These are phyloP conservation scores for Mortierella sp. DNA, from an alignment of 371 early-diverging fungal genomes.

Conservation along the genomic window DNA sequence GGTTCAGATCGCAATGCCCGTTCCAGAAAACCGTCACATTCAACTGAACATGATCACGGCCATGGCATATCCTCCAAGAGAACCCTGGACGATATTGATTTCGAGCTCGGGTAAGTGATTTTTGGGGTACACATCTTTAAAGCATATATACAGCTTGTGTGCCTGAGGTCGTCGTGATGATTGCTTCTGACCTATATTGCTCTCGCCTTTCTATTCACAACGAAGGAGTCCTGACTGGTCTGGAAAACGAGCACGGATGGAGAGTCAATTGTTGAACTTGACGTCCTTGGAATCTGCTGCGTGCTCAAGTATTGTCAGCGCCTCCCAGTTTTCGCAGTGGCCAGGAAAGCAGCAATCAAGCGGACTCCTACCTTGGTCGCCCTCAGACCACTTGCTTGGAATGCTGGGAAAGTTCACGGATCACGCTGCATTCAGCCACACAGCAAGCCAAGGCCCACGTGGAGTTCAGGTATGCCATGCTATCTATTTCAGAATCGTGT, in stretches of 20 bases:
- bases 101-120: not conserved
- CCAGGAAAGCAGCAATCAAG: not conserved
- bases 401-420: conserved; percentile 27
- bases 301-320: conserved; percentile 40
- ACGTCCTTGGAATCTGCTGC: conserved; percentile 25
- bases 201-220: no score
- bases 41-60: not conserved
- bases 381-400: conserved; percentile 17
- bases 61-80: not conserved
- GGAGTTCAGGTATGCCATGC: conserved; percentile 37
- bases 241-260: conserved; percentile 26
- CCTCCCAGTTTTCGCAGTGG: conserved; percentile 42
- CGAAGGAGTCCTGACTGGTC: conserved; percentile 1
- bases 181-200: not conserved
- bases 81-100: not conserved
- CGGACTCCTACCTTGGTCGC: not conserved
- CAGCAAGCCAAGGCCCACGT: conserved; percentile 39
- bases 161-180: not conserved
- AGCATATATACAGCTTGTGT: not conserved
- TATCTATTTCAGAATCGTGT: not conserved
- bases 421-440: conserved; percentile 15
- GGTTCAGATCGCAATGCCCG: not conserved
- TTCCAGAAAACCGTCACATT: not conserved
- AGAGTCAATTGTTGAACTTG: conserved; percentile 10
- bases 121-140: not conserved